These are phyloP conservation scores for Leptomonas seymouri DNA, from an alignment of 208 protist species.

Conservation along the genomic window DNA sequence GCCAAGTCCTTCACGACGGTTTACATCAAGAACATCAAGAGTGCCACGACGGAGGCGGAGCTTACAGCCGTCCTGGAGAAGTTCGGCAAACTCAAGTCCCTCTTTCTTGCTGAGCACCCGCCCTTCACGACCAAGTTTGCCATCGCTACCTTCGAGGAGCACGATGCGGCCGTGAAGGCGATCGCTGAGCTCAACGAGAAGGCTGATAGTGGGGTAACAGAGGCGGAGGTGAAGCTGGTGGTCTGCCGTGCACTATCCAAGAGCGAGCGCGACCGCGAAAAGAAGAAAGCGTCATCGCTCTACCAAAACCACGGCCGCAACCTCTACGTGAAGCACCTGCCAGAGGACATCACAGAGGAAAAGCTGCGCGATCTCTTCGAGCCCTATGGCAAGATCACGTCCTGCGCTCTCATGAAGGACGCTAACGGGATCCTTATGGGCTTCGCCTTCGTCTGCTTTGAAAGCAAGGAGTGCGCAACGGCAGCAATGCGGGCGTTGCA, in stretches of 20 bases:
- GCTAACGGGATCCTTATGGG: slow-evolving; percentile 48
- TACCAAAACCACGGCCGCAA: slow-evolving; percentile 66
- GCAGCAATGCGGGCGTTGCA: slow-evolving; percentile 94
- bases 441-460: slow-evolving; percentile 91
- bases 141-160: slow-evolving; percentile 91
- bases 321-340: slow-evolving; percentile 70
- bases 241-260: slow-evolving; percentile 55
- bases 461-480: slow-evolving; percentile 88
- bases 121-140: slow-evolving; percentile 82
- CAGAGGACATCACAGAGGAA: slow-evolving; percentile 49
- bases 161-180: slow-evolving; percentile 86
- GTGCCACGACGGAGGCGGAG: slow-evolving; percentile 61
- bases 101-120: slow-evolving; percentile 45
- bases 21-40: slow-evolving; percentile 94
- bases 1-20: slow-evolving; percentile 94
- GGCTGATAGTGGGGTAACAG: slow-evolving; percentile 33
- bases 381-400: slow-evolving; percentile 61
- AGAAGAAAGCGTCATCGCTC: slow-evolving; percentile 35
- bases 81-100: slow-evolving; percentile 81
- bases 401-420: slow-evolving; percentile 66
- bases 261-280: slow-evolving; percentile 46
- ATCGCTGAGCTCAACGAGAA: slow-evolving; percentile 54
- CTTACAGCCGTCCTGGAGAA: slow-evolving; percentile 63
- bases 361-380: slow-evolving; percentile 46
- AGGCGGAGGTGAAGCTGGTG: slow-evolving; percentile 30